These are phyloP conservation scores for Clavariopsis aquatica DNA, from an alignment of 495 filamentous ascomycete species.

Conservation along the genomic window DNA sequence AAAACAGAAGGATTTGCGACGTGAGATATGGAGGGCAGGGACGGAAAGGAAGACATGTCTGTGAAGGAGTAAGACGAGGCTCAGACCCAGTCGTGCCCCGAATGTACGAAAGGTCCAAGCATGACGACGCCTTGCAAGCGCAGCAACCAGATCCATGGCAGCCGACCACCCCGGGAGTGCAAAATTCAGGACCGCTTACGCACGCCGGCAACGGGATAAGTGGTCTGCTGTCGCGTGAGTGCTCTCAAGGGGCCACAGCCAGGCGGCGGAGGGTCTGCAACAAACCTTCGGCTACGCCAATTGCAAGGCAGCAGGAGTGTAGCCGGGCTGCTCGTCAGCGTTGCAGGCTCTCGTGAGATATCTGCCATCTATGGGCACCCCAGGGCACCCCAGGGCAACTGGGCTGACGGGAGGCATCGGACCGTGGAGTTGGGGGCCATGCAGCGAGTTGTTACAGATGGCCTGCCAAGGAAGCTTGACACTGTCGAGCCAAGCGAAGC, in stretches of 20 bases:
- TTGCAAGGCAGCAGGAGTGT: neutral
- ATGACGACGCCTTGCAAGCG: slow-evolving; percentile 18
- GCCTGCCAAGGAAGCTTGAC: neutral
- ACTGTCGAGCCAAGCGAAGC: no score
- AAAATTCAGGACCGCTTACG: slow-evolving; percentile 3
- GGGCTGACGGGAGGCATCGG: neutral
- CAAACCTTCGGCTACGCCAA: neutral
- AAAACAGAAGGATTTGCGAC: neutral
- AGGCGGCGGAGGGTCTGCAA: neutral
- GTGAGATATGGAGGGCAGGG: neutral
- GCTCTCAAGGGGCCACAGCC: neutral
- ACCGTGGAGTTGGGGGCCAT: neutral
- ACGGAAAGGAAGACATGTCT: slow-evolving; percentile 25
- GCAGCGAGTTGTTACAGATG: neutral
- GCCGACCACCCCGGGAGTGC: neutral
- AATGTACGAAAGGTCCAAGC: neutral
- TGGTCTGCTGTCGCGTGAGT: slow-evolving; percentile 6
- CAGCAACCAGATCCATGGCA: neutral
- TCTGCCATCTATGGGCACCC: neutral
- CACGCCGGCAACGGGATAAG: neutral
- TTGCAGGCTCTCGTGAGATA: neutral
- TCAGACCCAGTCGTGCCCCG: neutral
- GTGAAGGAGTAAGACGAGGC: slow-evolving; percentile 7
- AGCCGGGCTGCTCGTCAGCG: neutral
- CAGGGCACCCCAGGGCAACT: neutral